Evolutionary conservation across 176 grass and related monocot species (phyloP).

Genomic region (Triticum turgidum): DNA sequence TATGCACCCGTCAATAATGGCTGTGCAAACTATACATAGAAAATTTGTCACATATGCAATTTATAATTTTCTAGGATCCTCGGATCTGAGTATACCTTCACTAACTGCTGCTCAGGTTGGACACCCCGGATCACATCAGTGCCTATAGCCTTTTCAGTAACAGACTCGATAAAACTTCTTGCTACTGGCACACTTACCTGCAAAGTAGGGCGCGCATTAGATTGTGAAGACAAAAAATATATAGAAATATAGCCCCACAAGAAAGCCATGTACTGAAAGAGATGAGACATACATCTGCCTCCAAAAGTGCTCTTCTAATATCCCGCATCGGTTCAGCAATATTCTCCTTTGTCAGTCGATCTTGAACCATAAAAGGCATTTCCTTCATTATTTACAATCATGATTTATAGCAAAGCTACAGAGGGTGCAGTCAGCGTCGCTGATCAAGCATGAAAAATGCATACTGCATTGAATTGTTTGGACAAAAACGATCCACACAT

Average conservation of each 20-base stretch:
- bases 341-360: conserved; percentile 86
- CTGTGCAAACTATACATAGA: neutral
- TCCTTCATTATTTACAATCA: neutral
- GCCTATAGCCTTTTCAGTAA: conserved; percentile 80
- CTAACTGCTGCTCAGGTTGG: conserved; percentile 85
- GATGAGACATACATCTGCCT: conserved; percentile 82
- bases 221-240: neutral
- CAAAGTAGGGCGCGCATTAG: conserved; percentile 8
- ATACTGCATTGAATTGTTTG: neutral
- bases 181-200: conserved; percentile 93
- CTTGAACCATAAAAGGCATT: conserved; percentile 42
- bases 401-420: neutral
- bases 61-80: neutral
- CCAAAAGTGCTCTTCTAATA: conserved; percentile 93
- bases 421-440: neutral
- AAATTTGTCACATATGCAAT: neutral
- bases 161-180: conserved; percentile 78
- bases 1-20: neutral
- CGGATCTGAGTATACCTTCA: conserved; percentile 63
- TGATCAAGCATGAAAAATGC: neutral
- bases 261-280: neutral
- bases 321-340: conserved; percentile 93
- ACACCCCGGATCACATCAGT: conserved; percentile 77
- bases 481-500: neutral
- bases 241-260: neutral